Evolutionary conservation across 2,329 filamentous ascomycete species (phyloP).

Genomic region (Alternaria viburni): DNA sequence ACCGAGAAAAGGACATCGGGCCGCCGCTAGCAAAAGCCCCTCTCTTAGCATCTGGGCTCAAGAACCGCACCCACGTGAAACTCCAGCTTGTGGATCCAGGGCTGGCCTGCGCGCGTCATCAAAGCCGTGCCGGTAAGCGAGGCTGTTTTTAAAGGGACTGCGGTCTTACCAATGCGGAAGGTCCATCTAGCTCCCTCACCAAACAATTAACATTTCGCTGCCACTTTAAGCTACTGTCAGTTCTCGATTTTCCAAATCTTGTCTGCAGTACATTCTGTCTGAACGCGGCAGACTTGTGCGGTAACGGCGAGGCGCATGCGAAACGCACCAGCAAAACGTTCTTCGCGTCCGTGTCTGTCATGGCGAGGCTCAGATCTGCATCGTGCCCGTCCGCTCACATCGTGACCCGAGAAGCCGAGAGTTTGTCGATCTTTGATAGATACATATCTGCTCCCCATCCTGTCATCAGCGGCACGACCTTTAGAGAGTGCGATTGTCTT

Average conservation of each 20-base stretch:
- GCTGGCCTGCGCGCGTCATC: constrained; percentile 44
- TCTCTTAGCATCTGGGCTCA: constrained; percentile 28
- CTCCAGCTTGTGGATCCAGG: constrained; percentile 34
- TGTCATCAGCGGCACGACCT: not conserved
- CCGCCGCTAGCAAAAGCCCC: constrained; percentile 38
- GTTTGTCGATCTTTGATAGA: not conserved
- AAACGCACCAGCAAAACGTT: constrained; percentile 22
- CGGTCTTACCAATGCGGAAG: constrained; percentile 8
- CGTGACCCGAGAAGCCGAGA: constrained; percentile 2
- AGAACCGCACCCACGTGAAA: constrained; percentile 44
- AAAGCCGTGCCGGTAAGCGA: constrained; percentile 38
- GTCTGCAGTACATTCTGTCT: not conserved
- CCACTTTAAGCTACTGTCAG: not conserved
- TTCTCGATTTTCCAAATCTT: not conserved
- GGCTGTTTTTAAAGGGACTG: constrained; percentile 4
- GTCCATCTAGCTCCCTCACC: constrained; percentile 1
- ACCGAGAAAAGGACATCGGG: constrained; percentile 30
- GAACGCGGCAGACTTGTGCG: constrained; percentile 4
- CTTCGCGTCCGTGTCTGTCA: constrained; percentile 2
- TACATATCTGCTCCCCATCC: not conserved
- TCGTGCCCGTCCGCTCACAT: constrained; percentile 1
- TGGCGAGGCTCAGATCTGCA: constrained; percentile 12
- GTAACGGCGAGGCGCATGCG: constrained; percentile 19
- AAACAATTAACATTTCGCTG: not conserved
- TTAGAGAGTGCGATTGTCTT: not conserved